Evolutionary conservation across 139 green algal genomes (phyloP).

Genomic region (Monoraphidium neglectum): DNA sequence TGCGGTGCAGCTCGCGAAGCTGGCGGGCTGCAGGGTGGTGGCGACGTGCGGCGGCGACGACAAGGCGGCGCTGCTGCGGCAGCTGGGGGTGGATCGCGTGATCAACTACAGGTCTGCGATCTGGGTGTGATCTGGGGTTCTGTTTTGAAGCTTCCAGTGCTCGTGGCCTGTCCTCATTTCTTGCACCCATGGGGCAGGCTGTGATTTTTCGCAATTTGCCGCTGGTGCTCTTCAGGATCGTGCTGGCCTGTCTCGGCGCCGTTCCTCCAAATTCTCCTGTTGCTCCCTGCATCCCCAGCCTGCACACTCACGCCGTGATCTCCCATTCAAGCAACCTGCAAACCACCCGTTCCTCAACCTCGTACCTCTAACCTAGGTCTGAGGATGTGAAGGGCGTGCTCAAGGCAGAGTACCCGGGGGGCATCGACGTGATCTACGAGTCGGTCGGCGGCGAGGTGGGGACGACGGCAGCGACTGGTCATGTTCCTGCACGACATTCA

Average conservation of each 20-base stretch:
- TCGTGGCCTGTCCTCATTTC: neutral
- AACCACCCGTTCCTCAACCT: too few species aligned
- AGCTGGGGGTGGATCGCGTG: conserved; percentile 81
- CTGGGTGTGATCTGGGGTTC: neutral
- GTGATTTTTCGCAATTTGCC: neutral
- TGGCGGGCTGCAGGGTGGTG: conserved; percentile 83
- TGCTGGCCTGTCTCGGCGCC: too few species aligned
- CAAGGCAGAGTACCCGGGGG: conserved; percentile 53
- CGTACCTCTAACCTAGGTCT: neutral
- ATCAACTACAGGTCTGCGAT: conserved; percentile 80
- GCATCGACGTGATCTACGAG: conserved; percentile 76
- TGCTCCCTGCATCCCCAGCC: too few species aligned
- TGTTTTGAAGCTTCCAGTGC: neutral
- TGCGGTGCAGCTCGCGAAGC: conserved; percentile 91
- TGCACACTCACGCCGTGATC: too few species aligned
- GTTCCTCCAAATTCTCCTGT: too few species aligned
- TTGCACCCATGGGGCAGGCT: neutral
- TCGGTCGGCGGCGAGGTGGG: conserved; percentile 53
- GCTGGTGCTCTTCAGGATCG: too few species aligned
- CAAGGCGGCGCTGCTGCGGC: conserved; percentile 78
- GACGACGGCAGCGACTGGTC: too few species aligned
- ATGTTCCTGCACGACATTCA: too few species aligned
- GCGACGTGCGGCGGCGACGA: conserved; percentile 77
- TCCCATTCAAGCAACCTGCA: too few species aligned
- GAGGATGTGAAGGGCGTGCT: conserved; percentile 59